Evolutionary conservation across 1,284 basidiomycete species (phyloP).

Genomic region (Crepidotus sp.): DNA sequence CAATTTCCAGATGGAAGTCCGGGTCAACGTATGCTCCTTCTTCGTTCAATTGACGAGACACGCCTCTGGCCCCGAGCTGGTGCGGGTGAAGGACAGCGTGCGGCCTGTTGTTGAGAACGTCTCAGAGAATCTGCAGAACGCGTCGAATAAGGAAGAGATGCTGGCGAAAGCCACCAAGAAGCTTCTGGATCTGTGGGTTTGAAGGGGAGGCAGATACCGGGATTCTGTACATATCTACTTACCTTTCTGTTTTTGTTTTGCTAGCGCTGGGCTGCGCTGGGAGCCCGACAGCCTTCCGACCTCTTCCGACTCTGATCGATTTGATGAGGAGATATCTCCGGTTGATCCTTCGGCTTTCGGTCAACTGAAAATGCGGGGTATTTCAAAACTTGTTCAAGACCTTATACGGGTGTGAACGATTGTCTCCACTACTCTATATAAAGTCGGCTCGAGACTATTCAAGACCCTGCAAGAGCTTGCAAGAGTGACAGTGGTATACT

Average conservation of each 20-base stretch:
- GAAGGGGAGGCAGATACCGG: background rate
- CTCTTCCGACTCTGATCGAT: too few relatives aligned
- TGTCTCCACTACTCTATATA: too few relatives aligned
- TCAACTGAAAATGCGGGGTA: too few relatives aligned
- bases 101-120: conserved; percentile 44
- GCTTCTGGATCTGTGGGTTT: conserved; percentile 38
- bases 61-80: conserved; percentile 38
- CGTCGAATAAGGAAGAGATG: conserved; percentile 36
- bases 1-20: conserved; percentile 59
- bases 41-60: conserved; percentile 54
- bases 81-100: conserved; percentile 40
- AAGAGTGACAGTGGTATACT: too few relatives aligned
- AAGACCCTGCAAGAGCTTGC: too few relatives aligned
- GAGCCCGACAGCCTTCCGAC: too few relatives aligned
- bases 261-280: too few relatives aligned
- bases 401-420: too few relatives aligned
- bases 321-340: too few relatives aligned
- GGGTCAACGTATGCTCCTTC: conserved; percentile 64
- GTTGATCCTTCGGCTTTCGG: background rate
- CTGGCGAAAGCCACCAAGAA: conserved; percentile 35
- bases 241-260: background rate
- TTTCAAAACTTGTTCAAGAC: too few relatives aligned
- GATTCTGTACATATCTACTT: background rate
- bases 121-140: conserved; percentile 27
- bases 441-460: too few relatives aligned